Base-by-base conservation (phyloP, 257 asterid genomes). In the Solanum corneliomulleri region DNA sequence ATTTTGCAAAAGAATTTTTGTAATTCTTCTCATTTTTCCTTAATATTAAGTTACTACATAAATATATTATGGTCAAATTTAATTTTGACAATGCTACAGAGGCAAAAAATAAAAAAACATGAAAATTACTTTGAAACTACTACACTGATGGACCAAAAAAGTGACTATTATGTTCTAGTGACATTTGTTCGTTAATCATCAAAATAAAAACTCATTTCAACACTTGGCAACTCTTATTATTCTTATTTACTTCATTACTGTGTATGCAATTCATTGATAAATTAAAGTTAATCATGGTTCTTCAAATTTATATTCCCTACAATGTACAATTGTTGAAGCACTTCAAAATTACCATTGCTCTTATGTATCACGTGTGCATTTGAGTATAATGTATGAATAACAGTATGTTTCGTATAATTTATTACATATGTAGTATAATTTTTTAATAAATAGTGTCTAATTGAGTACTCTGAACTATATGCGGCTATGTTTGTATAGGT, bases 381-480 rank as follows among this genome's bases (percentile, higher is more conserved):
- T 52, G 6, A 52, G 62, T 9, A 13, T 49, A 49, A 14, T 14
- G 5, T 49, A 33, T 33, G 58, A 14, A 49, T 49, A 49, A 47
- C 20, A 14, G 2, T 47, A 47, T 47, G 5, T 47, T 47, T 47
- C 20, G 3, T 47, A 14, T 47, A 47, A 47, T 47, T 47, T 47
- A 4, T 47, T 47, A 47, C 13, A 47, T 47, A 13, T 1, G 1
- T 13, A 13, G 56, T 13, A 47, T 47, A 47, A 47, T 13, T 47
- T 45, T 44, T 47, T 14, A 0, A 47, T 14, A 49, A 49, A 49
- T 13, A 3, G 0, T 14, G 3, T 47, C 0, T 14, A 1, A 49
- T 49, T 49, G 58, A 49, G 8, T 21, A 49, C 8, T 49, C 7
- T 49, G 7, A 0, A 47, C 3, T 2, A 47, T 47, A 47, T 47